A percentile compares a stretch with the other conserved stretches of the same genome.
phyloP scores from a whole-genome alignment of 352 stramenopile genomes.

The Globisporangium uncinulatum region DNA sequence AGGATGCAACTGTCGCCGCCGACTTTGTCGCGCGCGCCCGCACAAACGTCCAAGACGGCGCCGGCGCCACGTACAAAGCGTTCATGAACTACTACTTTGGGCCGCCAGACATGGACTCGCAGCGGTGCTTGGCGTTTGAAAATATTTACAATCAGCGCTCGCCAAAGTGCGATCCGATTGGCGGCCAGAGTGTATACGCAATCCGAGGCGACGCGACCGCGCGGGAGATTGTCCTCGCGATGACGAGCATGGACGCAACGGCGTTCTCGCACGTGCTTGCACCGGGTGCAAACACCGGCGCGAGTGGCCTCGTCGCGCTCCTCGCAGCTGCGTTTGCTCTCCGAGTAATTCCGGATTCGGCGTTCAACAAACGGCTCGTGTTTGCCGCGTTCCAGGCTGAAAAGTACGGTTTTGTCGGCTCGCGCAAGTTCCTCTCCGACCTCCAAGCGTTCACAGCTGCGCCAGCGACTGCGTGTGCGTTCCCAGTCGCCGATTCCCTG shows the following conservation, averaged over 20 bases:
- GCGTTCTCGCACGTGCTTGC: constrained; percentile 64
- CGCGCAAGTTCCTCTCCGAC: constrained; percentile 68
- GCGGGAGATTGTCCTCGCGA: constrained; percentile 59
- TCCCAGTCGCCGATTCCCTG: constrained; percentile 31
- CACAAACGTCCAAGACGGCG: constrained; percentile 40
- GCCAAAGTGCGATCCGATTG: constrained; percentile 75
- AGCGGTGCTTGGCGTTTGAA: constrained; percentile 63
- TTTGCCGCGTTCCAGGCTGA: constrained; percentile 81
- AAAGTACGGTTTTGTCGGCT: constrained; percentile 80
- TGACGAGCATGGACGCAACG: constrained; percentile 75
- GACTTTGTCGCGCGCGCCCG: constrained; percentile 48
- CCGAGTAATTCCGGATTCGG: constrained; percentile 50
- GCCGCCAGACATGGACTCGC: constrained; percentile 61
- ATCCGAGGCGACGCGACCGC: constrained; percentile 47
- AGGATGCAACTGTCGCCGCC: constrained; percentile 26
- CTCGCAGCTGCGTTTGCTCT: constrained; percentile 66
- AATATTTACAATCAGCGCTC: constrained; percentile 64
- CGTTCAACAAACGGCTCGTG: constrained; percentile 68
- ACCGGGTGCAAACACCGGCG: constrained; percentile 67
- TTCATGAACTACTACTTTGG: constrained; percentile 87
- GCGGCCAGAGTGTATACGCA: constrained; percentile 67
- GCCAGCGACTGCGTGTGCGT: constrained; percentile 37
- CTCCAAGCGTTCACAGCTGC: constrained; percentile 46
- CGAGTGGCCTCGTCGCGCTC: constrained; percentile 69
- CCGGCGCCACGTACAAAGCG: constrained; percentile 57